These are phyloP conservation scores for Hawksworthiomyces lignivorus DNA, from an alignment of 2,329 filamentous ascomycete species.

Conservation along the genomic window DNA sequence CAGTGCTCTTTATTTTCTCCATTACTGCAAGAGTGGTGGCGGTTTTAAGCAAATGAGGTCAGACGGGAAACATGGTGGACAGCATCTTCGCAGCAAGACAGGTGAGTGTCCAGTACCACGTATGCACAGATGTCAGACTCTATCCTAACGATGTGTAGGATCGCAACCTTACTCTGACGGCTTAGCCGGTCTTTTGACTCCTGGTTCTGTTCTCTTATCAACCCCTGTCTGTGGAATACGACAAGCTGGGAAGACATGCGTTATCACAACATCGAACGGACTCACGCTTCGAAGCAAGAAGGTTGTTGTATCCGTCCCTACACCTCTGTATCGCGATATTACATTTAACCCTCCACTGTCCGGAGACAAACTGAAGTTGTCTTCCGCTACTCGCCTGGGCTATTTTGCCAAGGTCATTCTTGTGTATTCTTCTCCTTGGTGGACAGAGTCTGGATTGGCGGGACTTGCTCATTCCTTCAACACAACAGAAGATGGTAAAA, in stretches of 20 bases:
- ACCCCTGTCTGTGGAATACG: conserved; percentile 24
- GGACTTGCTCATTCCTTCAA: conserved; percentile 24
- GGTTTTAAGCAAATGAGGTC: conserved; percentile 44
- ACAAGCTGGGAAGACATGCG: conserved; percentile 16
- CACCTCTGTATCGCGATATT: conserved; percentile 36
- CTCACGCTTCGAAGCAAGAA: conserved; percentile 29
- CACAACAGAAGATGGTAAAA: no score
- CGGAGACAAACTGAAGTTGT: conserved; percentile 27
- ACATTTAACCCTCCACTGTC: conserved; percentile 40
- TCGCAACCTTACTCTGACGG: neutral
- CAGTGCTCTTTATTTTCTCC: conserved; percentile 44
- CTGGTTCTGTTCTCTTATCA: conserved; percentile 15
- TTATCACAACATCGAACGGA: conserved; percentile 20
- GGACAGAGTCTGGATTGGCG: conserved; percentile 29
- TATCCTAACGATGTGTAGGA: neutral
- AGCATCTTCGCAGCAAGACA: conserved; percentile 36
- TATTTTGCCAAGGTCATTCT: conserved; percentile 45
- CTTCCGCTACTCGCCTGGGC: conserved; percentile 30
- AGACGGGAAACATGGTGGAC: conserved; percentile 42
- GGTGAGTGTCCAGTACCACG: conserved; percentile 25
- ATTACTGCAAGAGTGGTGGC: conserved; percentile 44
- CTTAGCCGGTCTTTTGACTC: neutral
- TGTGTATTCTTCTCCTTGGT: conserved; percentile 31
- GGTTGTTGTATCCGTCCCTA: conserved; percentile 42
- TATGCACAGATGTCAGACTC: conserved; percentile 26